phyloP scores from a whole-genome alignment of 2,329 filamentous ascomycete species.

The Bipolaris oryzae region DNA sequence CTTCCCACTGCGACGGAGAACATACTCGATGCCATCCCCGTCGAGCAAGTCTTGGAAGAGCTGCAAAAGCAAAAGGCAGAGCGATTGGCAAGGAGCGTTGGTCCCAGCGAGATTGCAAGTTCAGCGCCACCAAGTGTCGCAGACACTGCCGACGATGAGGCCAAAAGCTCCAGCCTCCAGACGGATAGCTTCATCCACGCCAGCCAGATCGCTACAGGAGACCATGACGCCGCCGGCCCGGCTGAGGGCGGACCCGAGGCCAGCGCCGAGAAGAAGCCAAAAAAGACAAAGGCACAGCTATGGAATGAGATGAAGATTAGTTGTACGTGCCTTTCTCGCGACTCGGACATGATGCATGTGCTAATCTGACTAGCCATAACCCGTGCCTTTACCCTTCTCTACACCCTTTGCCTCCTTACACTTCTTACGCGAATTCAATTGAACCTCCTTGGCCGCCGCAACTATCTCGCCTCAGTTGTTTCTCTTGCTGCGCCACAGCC shows the following conservation, averaged over 20 bases:
- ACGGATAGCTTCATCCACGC: constrained; percentile 85
- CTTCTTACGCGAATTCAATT: constrained; percentile 94
- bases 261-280: constrained; percentile 58
- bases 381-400: constrained; percentile 86
- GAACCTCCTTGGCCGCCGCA: constrained; percentile 91
- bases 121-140: constrained; percentile 71
- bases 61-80: constrained; percentile 91
- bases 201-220: constrained; percentile 68
- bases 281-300: constrained; percentile 87
- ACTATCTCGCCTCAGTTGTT: constrained; percentile 94
- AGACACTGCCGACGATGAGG: constrained; percentile 71
- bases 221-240: constrained; percentile 53
- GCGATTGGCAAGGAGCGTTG: constrained; percentile 65
- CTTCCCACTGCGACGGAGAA: constrained; percentile 90
- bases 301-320: constrained; percentile 98
- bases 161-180: constrained; percentile 74
- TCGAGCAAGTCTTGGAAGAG: constrained; percentile 90
- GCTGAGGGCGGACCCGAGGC: constrained; percentile 47
- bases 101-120: constrained; percentile 62
- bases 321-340: constrained; percentile 63
- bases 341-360: constrained; percentile 20
- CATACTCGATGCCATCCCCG: constrained; percentile 84
- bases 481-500: constrained; percentile 76
- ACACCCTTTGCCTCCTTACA: constrained; percentile 85
- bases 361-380: constrained; percentile 71